A percentile compares a stretch with the other conserved stretches of the same genome.
phyloP scores from a whole-genome alignment of 2,329 filamentous ascomycete genomes.

The Alternaria metachromatica region DNA sequence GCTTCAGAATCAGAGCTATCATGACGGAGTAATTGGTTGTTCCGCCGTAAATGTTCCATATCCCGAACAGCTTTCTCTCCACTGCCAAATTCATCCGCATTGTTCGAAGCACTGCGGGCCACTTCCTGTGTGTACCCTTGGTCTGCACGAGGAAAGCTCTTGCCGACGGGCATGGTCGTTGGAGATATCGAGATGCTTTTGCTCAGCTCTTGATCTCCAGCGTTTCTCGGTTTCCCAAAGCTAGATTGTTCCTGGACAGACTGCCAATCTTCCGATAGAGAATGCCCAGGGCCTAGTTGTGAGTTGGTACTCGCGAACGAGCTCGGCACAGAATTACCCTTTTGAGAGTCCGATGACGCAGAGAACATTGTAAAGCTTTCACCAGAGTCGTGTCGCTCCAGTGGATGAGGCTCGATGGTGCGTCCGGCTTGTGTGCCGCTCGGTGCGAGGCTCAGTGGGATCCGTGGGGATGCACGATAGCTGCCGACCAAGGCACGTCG shows the following conservation, averaged over 20 bases:
- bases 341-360: conserved; percentile 65
- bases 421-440: conserved; percentile 47
- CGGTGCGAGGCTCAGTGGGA: conserved; percentile 57
- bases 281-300: conserved; percentile 31
- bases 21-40: conserved; percentile 50
- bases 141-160: neutral
- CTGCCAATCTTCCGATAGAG: conserved; percentile 39
- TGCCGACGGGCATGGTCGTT: conserved; percentile 34
- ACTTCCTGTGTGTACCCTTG: conserved; percentile 17
- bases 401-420: conserved; percentile 40
- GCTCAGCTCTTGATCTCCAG: conserved; percentile 19
- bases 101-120: conserved; percentile 20
- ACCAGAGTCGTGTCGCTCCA: conserved; percentile 62
- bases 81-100: conserved; percentile 28
- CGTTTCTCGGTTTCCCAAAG: conserved; percentile 35
- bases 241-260: conserved; percentile 35
- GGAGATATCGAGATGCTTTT: conserved; percentile 36
- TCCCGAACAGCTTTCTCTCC: conserved; percentile 45
- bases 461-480: conserved; percentile 59
- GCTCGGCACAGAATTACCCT: conserved; percentile 59
- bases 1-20: conserved; percentile 51
- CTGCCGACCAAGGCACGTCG: conserved; percentile 50
- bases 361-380: conserved; percentile 71
- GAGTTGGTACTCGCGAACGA: conserved; percentile 55
- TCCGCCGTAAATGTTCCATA: conserved; percentile 48